A percentile compares a stretch with the other conserved stretches of the same genome.
phyloP scores from a whole-genome alignment of 257 asterid species.

The Ajuga chamaepitys region DNA sequence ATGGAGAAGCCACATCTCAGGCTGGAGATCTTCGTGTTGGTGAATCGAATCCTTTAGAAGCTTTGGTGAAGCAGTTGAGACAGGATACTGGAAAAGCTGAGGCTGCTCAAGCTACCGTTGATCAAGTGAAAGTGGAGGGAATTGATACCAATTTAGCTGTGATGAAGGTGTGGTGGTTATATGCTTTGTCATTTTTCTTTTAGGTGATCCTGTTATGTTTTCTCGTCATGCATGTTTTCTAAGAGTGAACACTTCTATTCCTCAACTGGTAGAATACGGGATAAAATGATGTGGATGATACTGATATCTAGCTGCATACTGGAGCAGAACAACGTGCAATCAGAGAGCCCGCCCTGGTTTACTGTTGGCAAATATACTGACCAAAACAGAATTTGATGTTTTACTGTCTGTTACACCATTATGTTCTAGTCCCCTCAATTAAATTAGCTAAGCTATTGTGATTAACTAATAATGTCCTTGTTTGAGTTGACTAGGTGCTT shows the following conservation, averaged over 20 bases:
- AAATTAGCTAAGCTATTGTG: not conserved
- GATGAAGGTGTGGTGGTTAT: conserved; percentile 51
- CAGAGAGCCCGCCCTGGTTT: not conserved
- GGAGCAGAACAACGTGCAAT: not conserved
- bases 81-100: conserved; percentile 73
- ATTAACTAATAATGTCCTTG: not conserved
- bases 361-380: not conserved
- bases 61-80: conserved; percentile 65
- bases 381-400: not conserved
- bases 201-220: conserved; percentile 8
- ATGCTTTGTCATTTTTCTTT: conserved; percentile 10
- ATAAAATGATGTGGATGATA: not conserved
- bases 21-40: conserved; percentile 65
- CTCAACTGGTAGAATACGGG: not conserved
- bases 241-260: not conserved
- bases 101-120: conserved; percentile 91
- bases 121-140: conserved; percentile 93
- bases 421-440: not conserved
- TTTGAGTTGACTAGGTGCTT: conserved; percentile 4
- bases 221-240: conserved; percentile 4
- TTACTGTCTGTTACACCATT: not conserved
- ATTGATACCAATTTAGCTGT: conserved; percentile 82
- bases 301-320: not conserved
- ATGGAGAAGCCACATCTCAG: conserved; percentile 34
- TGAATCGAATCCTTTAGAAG: conserved; percentile 73